Evolutionary conservation across 768 basidiomycete genomes (phyloP).

Genomic region (Naematelia encephala): DNA sequence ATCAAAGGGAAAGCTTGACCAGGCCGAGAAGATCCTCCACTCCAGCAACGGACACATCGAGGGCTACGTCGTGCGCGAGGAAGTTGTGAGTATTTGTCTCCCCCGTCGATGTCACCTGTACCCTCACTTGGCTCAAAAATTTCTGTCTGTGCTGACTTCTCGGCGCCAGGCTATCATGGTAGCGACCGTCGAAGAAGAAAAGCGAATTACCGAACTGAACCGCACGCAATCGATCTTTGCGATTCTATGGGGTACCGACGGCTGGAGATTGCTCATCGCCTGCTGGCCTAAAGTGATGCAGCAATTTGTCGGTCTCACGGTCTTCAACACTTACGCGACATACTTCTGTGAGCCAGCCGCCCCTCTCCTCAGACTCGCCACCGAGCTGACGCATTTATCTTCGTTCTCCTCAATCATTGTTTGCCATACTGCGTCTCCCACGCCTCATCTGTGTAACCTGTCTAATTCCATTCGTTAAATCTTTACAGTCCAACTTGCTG

Average conservation of each 20-base stretch:
- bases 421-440: no score
- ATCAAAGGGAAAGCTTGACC: constrained; percentile 17
- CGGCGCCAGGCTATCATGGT: constrained; percentile 6
- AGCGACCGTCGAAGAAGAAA: constrained; percentile 10
- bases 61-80: constrained; percentile 20
- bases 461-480: neutral
- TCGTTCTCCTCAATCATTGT: no score
- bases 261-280: constrained; percentile 15
- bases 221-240: neutral
- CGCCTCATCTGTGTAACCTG: no score
- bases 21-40: constrained; percentile 14
- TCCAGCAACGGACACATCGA: constrained; percentile 13
- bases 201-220: neutral
- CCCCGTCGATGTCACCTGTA: neutral
- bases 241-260: constrained; percentile 14
- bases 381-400: no score
- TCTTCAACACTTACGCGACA: constrained; percentile 17
- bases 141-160: no score
- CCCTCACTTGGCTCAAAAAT: no score
- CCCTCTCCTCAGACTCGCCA: neutral
- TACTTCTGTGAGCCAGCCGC: constrained; percentile 13
- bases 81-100: constrained; percentile 6
- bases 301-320: constrained; percentile 15
- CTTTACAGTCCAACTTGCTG: constrained; percentile 14
- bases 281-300: constrained; percentile 20